phyloP scores from a whole-genome alignment of 2,329 filamentous ascomycete species.

The Pochonia chlamydosporia region DNA sequence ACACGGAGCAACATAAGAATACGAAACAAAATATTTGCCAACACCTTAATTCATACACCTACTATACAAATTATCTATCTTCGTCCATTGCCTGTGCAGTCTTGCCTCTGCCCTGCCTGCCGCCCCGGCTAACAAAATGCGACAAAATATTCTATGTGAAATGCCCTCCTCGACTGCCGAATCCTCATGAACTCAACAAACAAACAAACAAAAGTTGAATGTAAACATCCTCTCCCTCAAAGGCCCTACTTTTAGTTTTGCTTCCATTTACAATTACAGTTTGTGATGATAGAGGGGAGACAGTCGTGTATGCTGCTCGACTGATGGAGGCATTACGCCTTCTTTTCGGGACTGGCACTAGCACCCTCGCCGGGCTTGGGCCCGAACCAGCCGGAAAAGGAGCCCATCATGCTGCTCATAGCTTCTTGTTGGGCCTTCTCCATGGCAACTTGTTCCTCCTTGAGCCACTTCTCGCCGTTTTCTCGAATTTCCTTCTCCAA shows the following conservation, averaged over 20 bases:
- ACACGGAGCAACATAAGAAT: no score
- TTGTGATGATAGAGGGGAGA: background rate
- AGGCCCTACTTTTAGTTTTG: background rate
- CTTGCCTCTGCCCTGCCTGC: background rate
- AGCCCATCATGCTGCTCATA: constrained; percentile 86
- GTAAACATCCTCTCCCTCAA: background rate
- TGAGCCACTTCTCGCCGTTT: constrained; percentile 92
- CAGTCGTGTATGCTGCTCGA: background rate
- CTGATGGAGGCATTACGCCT: constrained; percentile 9
- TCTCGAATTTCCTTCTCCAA: constrained; percentile 87
- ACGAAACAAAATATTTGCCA: background rate
- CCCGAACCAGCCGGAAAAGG: constrained; percentile 41
- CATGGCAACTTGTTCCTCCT: constrained; percentile 83
- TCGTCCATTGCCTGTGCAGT: background rate
- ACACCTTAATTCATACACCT: constrained; percentile 3
- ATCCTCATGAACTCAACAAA: no score
- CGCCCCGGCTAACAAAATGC: constrained; percentile 5
- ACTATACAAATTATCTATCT: constrained; percentile 7
- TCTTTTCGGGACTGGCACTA: constrained; percentile 9
- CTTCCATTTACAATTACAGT: constrained; percentile 2
- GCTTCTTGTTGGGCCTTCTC: constrained; percentile 87
- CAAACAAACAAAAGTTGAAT: background rate
- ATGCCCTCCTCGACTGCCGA: no score
- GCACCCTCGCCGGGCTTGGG: constrained; percentile 9
- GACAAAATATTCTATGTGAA: constrained; percentile 3